Percentiles rank a stretch among this genome's conserved stretches.
Conservation (phyloP, 768 basidiomycete species). For the Hygrocybe coccinea region DNA sequence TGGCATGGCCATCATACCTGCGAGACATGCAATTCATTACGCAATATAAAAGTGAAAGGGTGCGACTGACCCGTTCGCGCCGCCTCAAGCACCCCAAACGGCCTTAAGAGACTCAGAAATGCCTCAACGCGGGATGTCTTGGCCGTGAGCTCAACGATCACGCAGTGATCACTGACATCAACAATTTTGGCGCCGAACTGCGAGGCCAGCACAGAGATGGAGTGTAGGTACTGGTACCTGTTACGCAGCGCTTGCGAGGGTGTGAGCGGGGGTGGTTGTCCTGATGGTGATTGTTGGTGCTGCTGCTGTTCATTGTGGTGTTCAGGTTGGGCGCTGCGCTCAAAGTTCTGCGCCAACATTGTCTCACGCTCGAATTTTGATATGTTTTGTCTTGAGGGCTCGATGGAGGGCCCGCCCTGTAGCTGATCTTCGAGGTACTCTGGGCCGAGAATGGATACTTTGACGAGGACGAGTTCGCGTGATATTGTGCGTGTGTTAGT, state of each 20-base stretch:
- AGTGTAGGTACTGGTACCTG: constrained; percentile 85
- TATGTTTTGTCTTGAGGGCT: constrained; percentile 44
- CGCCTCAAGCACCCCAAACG: constrained; percentile 93
- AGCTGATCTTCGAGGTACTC: constrained; percentile 95
- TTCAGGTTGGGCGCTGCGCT: constrained; percentile 25
- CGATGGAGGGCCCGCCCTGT: constrained; percentile 77
- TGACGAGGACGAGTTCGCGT: constrained; percentile 91
- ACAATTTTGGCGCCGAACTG: constrained; percentile 94
- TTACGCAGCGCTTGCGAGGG: constrained; percentile 83
- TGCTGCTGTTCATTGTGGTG: constrained; percentile 22
- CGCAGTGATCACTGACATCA: constrained; percentile 90
- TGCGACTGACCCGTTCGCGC: constrained; percentile 73
- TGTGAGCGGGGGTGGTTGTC: constrained; percentile 36
- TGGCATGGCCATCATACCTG: constrained; percentile 98
- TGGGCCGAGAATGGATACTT: constrained; percentile 94
- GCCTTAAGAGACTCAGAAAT: constrained; percentile 85
- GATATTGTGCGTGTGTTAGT: constrained; percentile 87
- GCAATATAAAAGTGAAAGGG: constrained; percentile 2
- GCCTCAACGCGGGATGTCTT: constrained; percentile 91
- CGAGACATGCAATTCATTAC: not conserved
- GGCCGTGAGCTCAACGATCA: constrained; percentile 92
- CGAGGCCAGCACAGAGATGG: constrained; percentile 74
- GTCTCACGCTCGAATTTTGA: constrained; percentile 66
- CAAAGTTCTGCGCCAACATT: constrained; percentile 71
- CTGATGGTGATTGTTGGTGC: constrained; percentile 37